These are phyloP conservation scores for Fistulina hepatica DNA, from an alignment of 1,284 basidiomycete genomes.

Conservation along the genomic window DNA sequence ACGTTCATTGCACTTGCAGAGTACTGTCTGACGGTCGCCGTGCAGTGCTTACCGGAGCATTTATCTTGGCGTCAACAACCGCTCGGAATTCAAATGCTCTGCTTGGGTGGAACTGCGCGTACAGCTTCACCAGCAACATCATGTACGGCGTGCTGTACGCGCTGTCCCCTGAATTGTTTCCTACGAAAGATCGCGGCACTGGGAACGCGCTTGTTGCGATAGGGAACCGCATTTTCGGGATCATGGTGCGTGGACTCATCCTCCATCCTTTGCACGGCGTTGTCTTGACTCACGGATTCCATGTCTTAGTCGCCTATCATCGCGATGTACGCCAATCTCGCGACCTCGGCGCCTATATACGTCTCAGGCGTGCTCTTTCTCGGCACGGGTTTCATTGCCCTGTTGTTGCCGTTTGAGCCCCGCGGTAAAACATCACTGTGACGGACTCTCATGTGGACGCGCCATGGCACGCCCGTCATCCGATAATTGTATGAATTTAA, in stretches of 20 bases:
- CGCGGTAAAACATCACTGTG: conserved; percentile 62
- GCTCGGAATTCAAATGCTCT: conserved; percentile 50
- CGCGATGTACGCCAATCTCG: conserved; percentile 56
- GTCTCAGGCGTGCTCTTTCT: conserved; percentile 66
- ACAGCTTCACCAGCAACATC: conserved; percentile 48
- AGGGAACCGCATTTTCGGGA: conserved; percentile 52
- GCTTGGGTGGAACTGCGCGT: conserved; percentile 66
- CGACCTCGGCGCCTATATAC: conserved; percentile 64
- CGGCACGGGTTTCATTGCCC: conserved; percentile 47
- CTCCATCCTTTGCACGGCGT: not conserved
- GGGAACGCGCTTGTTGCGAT: conserved; percentile 57
- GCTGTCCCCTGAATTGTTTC: conserved; percentile 58
- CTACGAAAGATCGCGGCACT: conserved; percentile 60
- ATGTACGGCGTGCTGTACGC: conserved; percentile 71
- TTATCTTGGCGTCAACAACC: conserved; percentile 60
- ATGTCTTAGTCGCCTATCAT: conserved; percentile 58
- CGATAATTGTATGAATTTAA: too few relatives aligned
- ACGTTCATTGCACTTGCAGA: conserved; percentile 11
- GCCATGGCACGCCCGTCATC: too few relatives aligned
- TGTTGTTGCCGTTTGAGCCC: conserved; percentile 71
- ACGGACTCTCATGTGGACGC: too few relatives aligned
- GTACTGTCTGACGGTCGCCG: not conserved
- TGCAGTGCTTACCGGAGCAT: conserved; percentile 52
- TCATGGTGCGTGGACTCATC: conserved; percentile 35
- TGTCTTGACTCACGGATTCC: too few relatives aligned